Base-by-base conservation (phyloP, 768 basidiomycete genomes). In the Aureoboletus auriporus region DNA sequence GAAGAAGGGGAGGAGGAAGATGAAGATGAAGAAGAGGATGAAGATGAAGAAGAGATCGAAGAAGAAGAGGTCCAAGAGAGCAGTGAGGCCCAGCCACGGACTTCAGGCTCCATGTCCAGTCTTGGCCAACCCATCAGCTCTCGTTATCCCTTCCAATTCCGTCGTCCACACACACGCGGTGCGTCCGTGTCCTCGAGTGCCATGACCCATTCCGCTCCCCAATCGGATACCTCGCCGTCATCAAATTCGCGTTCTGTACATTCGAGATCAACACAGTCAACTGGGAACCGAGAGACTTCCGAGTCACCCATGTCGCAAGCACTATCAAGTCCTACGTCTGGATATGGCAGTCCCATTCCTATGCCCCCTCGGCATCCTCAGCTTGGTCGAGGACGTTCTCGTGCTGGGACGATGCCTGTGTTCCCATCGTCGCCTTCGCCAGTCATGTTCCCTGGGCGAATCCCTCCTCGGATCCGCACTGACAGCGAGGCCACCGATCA, bases 21-120 rank as follows among this genome's bases (percentile, higher is more conserved):
- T 0, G 55, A 44, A 0, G 55, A 46, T 2, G 58, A 63, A 1
- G 67, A 62, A 2, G 62, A 62, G 1, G 66, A 64, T 0, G 61
- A 61, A 0, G 73, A 68, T 0, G 75, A 72, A 0, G 72, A 72
- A 0, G 74, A 69, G 2, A 72, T 64, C 1, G 77, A 73, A 2
- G 67, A 58, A 12, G 70, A 64, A 20, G 72, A 69, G 20, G 53
- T 35, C 5, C 69, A 65, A 36, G 70, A 69, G 37, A 71, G 70
- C 44, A 76, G 75, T 39, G 74, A 73, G 36, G 83, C 83, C 0
- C 77, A 82, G 5, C 80, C 79, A 36, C 75, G 83, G 14, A 84
- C 80, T 5, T 89, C 88, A 0, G 86, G 82, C 16, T 92, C 90
- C 8, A 82, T 93, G 83, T 92, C 89, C 4, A 88, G 85, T 52